Evolutionary conservation across 2,329 filamentous ascomycete species (phyloP), one percentile per base, ranked within the genome.

Genomic region (Pyrenochaeta sp.): DNA sequence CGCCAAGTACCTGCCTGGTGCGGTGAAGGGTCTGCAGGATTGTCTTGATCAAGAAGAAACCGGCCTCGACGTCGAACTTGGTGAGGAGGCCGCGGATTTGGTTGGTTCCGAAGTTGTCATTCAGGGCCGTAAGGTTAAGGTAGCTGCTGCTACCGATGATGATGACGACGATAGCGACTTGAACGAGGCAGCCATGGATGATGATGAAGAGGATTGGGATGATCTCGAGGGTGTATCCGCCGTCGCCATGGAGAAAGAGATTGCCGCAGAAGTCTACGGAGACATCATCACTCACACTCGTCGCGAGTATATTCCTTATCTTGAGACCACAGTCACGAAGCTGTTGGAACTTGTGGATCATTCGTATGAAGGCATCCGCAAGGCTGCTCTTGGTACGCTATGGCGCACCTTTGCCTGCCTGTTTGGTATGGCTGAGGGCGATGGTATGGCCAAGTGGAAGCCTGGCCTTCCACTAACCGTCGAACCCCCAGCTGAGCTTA

Each of bases 221-320:
- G 91, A 93, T 69, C 84, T 96, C 47, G 89, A 88, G 56, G 92
- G 92, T 50, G 91, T 96, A 61, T 96, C 92, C 27, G 92, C 93
- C 52, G 87, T 97, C 54, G 92, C 94, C 25, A 87, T 97, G 71
- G 95, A 98, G 84, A 97, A 98, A 81, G 95, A 99, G 80, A 96
- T 98, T 69, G 94, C 95, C 37, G 88, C 97, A 44, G 95, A 99
- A 78, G 93, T 97, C 5, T 86, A 97, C 36, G 95, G 93, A 64
- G 95, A 99, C 74, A 88, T 99, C 61, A 90, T 98, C 72, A 90
- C 91, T 46, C 90, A 96, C 82, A 92, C 92, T 47, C 93, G 92
- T 78, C 86, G 87, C 72, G 86, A 90, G 66, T 92, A 87, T 76
- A 85, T 96, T 66, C 89, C 91, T 5, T 97, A 94, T 78, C 91